Evolutionary conservation across 2,329 filamentous ascomycete species (phyloP).

Genomic region (Fulvia fulva): DNA sequence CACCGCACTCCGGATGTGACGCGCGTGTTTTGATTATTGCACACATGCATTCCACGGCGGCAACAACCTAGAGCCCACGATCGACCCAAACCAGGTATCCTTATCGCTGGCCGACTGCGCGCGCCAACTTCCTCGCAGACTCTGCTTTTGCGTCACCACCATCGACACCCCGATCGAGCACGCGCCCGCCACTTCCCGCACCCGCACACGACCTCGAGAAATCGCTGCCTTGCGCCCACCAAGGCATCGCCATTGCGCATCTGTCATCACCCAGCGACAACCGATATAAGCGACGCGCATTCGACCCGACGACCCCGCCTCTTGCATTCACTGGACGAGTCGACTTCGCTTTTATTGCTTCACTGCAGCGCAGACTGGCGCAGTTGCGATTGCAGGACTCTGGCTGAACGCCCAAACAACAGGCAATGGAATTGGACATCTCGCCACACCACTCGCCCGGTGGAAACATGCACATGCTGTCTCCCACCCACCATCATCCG

Average conservation of each 20-base stretch:
- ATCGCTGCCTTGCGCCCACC: conserved; percentile 5
- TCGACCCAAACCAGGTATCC: conserved; percentile 18
- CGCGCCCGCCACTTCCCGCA: conserved; percentile 6
- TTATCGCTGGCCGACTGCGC: conserved; percentile 18
- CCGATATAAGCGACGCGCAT: background rate
- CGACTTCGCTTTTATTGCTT: background rate
- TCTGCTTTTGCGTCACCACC: conserved; percentile 9
- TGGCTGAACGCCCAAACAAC: conserved; percentile 5
- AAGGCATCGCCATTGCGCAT: conserved; percentile 1
- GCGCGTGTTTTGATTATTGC: conserved; percentile 9
- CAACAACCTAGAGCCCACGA: conserved; percentile 14
- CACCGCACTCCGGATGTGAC: conserved; percentile 6
- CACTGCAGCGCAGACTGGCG: conserved; percentile 5
- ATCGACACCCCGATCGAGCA: conserved; percentile 5
- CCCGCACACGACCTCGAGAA: conserved; percentile 3
- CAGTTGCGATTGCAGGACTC: conserved; percentile 1
- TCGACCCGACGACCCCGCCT: background rate
- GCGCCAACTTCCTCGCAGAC: conserved; percentile 13
- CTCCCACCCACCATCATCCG: conserved; percentile 57
- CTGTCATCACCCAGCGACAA: background rate
- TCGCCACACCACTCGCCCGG: conserved; percentile 53
- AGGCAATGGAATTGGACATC: conserved; percentile 47
- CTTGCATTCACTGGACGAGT: background rate
- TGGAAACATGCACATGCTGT: conserved; percentile 80
- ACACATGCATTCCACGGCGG: conserved; percentile 17